A percentile compares a stretch with the other conserved stretches of the same genome.
These are phyloP conservation scores for Fulvia fulva DNA, from an alignment of 2,329 filamentous ascomycete genomes.

Conservation along the genomic window DNA sequence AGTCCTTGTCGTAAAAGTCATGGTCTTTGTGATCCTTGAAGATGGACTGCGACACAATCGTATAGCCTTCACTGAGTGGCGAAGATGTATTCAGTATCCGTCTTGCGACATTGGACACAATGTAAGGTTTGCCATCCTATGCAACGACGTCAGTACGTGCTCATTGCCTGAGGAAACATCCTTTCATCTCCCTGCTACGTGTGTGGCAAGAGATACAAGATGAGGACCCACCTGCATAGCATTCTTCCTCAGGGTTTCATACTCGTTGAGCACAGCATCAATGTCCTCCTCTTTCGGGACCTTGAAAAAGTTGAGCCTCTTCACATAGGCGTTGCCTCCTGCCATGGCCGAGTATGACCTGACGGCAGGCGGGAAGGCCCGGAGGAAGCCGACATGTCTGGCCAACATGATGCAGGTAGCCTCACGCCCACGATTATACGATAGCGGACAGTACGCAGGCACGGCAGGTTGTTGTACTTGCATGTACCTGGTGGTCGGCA, in stretches of 20 bases:
- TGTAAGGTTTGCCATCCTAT: constrained; percentile 68
- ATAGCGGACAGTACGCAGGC: neutral
- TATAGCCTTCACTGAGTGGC: constrained; percentile 61
- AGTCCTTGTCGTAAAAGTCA: constrained; percentile 64
- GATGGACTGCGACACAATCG: constrained; percentile 59
- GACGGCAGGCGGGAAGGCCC: neutral
- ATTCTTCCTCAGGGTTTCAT: constrained; percentile 42
- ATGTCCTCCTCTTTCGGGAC: constrained; percentile 47
- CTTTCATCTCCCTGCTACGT: neutral
- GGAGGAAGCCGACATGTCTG: neutral
- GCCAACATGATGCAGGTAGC: neutral
- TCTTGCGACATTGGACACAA: constrained; percentile 44
- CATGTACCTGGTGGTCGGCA: neutral
- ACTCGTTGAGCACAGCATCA: constrained; percentile 43
- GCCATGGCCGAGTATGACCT: constrained; percentile 13
- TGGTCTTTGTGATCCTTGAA: constrained; percentile 64
- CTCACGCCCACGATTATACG: too few relatives aligned
- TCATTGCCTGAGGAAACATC: neutral
- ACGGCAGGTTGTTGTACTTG: neutral
- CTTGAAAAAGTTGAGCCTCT: constrained; percentile 53
- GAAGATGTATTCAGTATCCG: constrained; percentile 26
- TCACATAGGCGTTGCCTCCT: constrained; percentile 31
- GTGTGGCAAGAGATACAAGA: neutral
- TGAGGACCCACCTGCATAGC: constrained; percentile 38
- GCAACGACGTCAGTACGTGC: neutral